Evolutionary conservation across 768 basidiomycete species (phyloP), one percentile per base, ranked within the genome.

Genomic region (Pisolithus albus): DNA sequence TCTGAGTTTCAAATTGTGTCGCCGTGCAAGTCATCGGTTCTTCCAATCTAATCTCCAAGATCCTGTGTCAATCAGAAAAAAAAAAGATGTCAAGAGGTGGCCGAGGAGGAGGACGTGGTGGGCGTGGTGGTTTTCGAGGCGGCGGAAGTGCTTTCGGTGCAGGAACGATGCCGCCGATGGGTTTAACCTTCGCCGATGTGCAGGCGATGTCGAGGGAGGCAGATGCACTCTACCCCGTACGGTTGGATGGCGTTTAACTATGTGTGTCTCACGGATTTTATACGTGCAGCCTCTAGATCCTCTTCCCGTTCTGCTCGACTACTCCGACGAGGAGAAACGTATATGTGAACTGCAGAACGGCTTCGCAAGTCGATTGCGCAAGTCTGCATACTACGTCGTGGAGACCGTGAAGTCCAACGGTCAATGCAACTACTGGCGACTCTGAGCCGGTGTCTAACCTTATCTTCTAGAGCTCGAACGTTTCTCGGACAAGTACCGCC

Each of bases 401-500:
- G 87, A 92, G 66, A 67, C 75, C 37, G 77, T 75, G 10, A 89
- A 84, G 68, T 80, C 84, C 4, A 76, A 75, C 46, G 88, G 77
- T 77, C 49, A 44, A 68, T 56, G 24, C 44, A 19, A 23, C 10
- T 19, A 19, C 19, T n/a, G n/a, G 32, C 13, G 16, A 15, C 13
- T 34, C 13, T 13, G 7, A 8, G 11, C 42, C 7, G 23, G 10
- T 6, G 21, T 7, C 49, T 59, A 46, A 63, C 11, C 10, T 32
- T 49, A 38, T 13, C 6, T 54, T 34, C 55, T 58, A 88, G 90
- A 89, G 40, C 69, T 92, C 4, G 81, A 85, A 40, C 81, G 86
- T 26, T 92, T 90, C 64, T 89, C 88, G 16, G 90, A 92, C 68
- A 88, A 87, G 67, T 90, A 91, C 64, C 77, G 83, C 7, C 80